These are phyloP conservation scores for Mrakia frigida DNA, from an alignment of 768 basidiomycete genomes.

Conservation along the genomic window DNA sequence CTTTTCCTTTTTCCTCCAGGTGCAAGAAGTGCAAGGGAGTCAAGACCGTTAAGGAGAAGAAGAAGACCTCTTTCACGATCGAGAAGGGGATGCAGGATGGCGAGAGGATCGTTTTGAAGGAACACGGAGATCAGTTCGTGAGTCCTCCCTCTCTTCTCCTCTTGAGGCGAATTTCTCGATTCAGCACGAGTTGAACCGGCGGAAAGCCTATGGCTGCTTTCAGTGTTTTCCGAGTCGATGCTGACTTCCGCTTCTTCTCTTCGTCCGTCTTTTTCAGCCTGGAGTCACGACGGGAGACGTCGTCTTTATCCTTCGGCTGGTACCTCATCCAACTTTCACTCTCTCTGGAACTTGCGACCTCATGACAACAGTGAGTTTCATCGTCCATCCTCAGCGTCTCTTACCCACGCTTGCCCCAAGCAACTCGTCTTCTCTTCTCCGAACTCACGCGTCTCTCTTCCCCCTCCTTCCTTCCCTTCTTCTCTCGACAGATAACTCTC, in stretches of 20 bases:
- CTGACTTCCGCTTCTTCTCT: not conserved
- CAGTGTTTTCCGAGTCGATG: not conserved
- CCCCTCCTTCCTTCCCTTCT: not conserved
- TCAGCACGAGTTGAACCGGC: no score
- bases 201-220: not conserved
- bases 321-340: slow-evolving; percentile 72
- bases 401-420: no score
- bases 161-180: not conserved
- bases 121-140: slow-evolving; percentile 87
- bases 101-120: slow-evolving; percentile 79
- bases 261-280: slow-evolving; percentile 58
- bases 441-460: not conserved
- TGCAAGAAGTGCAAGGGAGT: slow-evolving; percentile 95
- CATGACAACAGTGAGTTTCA: slow-evolving; percentile 52
- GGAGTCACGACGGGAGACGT: slow-evolving; percentile 84
- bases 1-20: slow-evolving; percentile 46
- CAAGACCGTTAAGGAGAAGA: slow-evolving; percentile 78
- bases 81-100: slow-evolving; percentile 81
- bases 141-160: slow-evolving; percentile 29
- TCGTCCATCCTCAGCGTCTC: not conserved
- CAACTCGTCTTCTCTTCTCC: not conserved
- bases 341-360: slow-evolving; percentile 57
- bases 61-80: slow-evolving; percentile 76
- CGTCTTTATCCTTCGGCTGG: slow-evolving; percentile 67
- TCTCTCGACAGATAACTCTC: slow-evolving; percentile 53